phyloP scores from a whole-genome alignment of 768 basidiomycete species.

The Boletus rubroflammeus region DNA sequence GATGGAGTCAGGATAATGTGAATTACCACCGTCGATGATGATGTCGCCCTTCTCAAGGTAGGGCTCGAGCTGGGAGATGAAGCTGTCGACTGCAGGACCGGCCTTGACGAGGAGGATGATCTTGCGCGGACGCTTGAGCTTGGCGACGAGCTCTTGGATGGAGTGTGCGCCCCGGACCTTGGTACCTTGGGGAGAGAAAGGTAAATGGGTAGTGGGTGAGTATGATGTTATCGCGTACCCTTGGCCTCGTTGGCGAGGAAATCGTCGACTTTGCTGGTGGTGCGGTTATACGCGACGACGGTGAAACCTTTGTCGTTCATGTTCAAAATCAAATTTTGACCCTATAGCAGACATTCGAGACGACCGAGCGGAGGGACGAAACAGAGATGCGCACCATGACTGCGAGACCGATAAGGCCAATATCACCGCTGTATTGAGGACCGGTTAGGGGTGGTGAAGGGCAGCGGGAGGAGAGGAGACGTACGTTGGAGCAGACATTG shows the following conservation, averaged over 20 bases:
- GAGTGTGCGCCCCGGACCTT: slow-evolving; percentile 95
- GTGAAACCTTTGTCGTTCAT: slow-evolving; percentile 99
- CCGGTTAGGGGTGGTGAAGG: slow-evolving; percentile 20
- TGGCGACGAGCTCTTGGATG: slow-evolving; percentile 82
- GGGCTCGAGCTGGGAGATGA: slow-evolving; percentile 86
- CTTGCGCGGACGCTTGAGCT: slow-evolving; percentile 94
- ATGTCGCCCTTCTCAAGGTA: slow-evolving; percentile 95
- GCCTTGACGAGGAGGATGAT: slow-evolving; percentile 99
- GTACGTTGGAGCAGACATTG: slow-evolving; percentile 48
- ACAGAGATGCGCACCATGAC: slow-evolving; percentile 73
- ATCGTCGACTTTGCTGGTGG: slow-evolving; percentile 89
- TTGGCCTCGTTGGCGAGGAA: slow-evolving; percentile 98
- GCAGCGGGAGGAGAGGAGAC: slow-evolving; percentile 29
- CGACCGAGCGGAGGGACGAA: slow-evolving; percentile 10
- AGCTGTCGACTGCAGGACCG: slow-evolving; percentile 91
- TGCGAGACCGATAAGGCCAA: slow-evolving; percentile 97
- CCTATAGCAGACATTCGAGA: slow-evolving; percentile 43
- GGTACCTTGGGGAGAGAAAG: slow-evolving; percentile 58
- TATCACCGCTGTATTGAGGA: slow-evolving; percentile 69
- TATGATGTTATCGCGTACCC: slow-evolving; percentile 54
- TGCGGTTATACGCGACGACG: slow-evolving; percentile 97
- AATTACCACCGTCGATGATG: slow-evolving; percentile 99
- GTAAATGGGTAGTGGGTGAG: slow-evolving; percentile 16
- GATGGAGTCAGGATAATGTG: slow-evolving; percentile 97
- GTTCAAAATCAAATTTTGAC: slow-evolving; percentile 96